phyloP scores from a whole-genome alignment of 495 filamentous ascomycete genomes.

The Daldinia concentrica region DNA sequence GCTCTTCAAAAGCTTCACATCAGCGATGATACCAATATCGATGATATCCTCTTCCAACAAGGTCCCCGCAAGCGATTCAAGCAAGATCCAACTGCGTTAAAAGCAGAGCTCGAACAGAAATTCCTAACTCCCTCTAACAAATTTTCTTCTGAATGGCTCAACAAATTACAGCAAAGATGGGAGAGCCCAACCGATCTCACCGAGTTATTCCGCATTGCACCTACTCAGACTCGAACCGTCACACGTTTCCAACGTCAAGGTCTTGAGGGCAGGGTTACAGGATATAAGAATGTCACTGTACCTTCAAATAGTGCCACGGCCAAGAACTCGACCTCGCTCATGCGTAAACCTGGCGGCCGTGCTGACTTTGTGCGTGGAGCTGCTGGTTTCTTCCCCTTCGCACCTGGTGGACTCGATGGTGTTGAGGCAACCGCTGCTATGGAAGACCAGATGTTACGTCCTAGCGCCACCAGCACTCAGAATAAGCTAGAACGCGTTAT shows the following conservation, averaged over 20 bases:
- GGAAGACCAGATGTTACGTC: constrained; percentile 69
- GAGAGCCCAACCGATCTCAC: constrained; percentile 78
- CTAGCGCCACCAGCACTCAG: constrained; percentile 49
- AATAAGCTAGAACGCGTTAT: constrained; percentile 80
- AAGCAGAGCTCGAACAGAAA: constrained; percentile 74
- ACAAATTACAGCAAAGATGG: constrained; percentile 89
- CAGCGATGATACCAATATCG: constrained; percentile 54
- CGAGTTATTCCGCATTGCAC: constrained; percentile 83
- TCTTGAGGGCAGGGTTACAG: constrained; percentile 90
- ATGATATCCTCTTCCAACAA: constrained; percentile 63
- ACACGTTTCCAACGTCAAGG: constrained; percentile 93
- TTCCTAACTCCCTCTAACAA: constrained; percentile 79
- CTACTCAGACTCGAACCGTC: constrained; percentile 91
- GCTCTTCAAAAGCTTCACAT: constrained; percentile 55
- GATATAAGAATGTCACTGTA: constrained; percentile 93
- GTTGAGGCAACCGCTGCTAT: constrained; percentile 81
- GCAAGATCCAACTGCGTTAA: constrained; percentile 66
- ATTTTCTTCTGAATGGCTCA: constrained; percentile 86
- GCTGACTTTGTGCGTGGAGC: constrained; percentile 96
- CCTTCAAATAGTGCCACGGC: constrained; percentile 90
- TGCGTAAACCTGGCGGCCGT: constrained; percentile 84
- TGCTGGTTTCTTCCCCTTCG: constrained; percentile 95
- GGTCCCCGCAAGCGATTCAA: constrained; percentile 67
- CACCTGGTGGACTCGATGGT: constrained; percentile 88
- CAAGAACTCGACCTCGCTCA: constrained; percentile 93